phyloP scores from a whole-genome alignment of 257 asterid species.

The Ophiorrhiza pumila region DNA sequence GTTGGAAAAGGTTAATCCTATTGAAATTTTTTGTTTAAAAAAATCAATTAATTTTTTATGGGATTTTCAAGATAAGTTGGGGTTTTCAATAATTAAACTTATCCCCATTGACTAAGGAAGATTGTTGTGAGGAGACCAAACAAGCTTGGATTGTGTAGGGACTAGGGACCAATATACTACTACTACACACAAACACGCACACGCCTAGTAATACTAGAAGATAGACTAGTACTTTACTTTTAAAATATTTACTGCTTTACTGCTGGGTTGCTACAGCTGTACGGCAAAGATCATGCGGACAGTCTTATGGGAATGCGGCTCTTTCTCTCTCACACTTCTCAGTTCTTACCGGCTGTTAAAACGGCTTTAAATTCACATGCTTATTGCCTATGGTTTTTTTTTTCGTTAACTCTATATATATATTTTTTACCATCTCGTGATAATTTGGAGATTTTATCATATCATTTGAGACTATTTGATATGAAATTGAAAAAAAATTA shows the following conservation, averaged over 20 bases:
- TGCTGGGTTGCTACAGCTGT: slow-evolving; percentile 34
- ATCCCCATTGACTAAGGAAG: slow-evolving; percentile 28
- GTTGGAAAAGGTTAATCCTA: background rate
- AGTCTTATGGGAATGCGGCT: slow-evolving; percentile 50
- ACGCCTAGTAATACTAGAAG: background rate
- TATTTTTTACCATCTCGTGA: background rate
- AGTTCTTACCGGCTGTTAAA: slow-evolving; percentile 31
- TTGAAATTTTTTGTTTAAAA: background rate
- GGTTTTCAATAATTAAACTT: background rate
- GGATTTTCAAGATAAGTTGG: background rate
- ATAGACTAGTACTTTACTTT: no score
- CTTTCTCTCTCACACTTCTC: slow-evolving; percentile 7
- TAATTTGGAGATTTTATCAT: background rate
- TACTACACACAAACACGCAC: no score
- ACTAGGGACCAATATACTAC: slow-evolving; percentile 35
- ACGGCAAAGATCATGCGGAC: slow-evolving; percentile 48
- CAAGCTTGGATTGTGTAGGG: slow-evolving; percentile 30
- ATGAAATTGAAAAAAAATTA: background rate
- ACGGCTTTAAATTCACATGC: slow-evolving; percentile 44
- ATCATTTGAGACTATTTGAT: background rate
- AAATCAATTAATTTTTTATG: no score
- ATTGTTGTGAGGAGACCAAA: slow-evolving; percentile 21
- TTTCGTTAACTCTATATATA: background rate
- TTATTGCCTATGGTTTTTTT: slow-evolving; percentile 2
- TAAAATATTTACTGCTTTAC: slow-evolving; percentile 4